These are phyloP conservation scores for Myriangium duriaei DNA, from an alignment of 2,329 filamentous ascomycete genomes.

Conservation along the genomic window DNA sequence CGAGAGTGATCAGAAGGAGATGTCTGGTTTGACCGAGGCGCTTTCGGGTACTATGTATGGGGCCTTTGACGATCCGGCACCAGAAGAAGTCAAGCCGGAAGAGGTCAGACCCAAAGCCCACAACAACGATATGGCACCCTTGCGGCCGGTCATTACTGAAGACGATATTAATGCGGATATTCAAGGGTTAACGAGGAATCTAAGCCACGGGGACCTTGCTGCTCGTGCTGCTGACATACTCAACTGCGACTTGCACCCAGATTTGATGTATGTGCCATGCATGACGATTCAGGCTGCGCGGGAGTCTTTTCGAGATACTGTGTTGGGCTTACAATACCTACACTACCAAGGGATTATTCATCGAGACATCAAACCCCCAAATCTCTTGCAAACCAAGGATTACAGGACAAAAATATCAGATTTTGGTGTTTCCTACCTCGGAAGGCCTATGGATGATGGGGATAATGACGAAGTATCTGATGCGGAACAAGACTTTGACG, in stretches of 20 bases:
- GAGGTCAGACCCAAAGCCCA: constrained; percentile 6
- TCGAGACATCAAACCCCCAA: constrained; percentile 49
- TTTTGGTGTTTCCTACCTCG: constrained; percentile 96
- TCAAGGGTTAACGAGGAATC: constrained; percentile 3
- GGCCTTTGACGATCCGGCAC: constrained; percentile 41
- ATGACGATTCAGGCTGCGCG: constrained; percentile 77
- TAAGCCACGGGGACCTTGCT: constrained; percentile 34
- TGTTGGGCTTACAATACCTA: constrained; percentile 85
- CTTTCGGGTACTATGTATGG: constrained; percentile 71
- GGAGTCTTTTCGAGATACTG: constrained; percentile 78
- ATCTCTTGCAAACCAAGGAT: constrained; percentile 74
- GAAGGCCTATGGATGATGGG: constrained; percentile 64
- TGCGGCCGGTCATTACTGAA: constrained; percentile 6
- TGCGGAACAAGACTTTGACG: constrained; percentile 60
- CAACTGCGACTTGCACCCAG: constrained; percentile 63
- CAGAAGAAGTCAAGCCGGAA: background rate
- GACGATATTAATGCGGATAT: constrained; percentile 3
- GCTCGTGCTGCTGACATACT: constrained; percentile 27
- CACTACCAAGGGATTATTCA: constrained; percentile 64
- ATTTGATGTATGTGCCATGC: constrained; percentile 86
- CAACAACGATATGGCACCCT: constrained; percentile 13
- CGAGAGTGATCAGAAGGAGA: constrained; percentile 3
- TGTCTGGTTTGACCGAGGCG: constrained; percentile 28
- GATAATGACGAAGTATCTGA: constrained; percentile 52
- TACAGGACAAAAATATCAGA: constrained; percentile 94